Evolutionary conservation across 352 stramenopile species (phyloP).

Genomic region (Plasmopara muralis): DNA sequence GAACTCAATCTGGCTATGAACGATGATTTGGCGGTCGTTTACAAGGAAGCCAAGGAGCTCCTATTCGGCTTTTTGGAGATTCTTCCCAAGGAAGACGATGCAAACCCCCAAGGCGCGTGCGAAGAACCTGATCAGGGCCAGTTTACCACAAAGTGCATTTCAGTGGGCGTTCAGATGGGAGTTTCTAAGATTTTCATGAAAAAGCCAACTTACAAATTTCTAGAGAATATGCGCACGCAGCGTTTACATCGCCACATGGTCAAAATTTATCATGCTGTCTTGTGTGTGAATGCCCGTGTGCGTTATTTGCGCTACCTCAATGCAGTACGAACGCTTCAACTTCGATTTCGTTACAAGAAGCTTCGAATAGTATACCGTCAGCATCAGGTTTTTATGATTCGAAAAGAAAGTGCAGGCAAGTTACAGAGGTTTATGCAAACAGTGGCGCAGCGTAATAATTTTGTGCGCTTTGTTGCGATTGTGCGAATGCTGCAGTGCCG

Average conservation of each 20-base stretch:
- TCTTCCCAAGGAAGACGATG: conserved; percentile 84
- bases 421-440: conserved; percentile 58
- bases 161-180: conserved; percentile 86
- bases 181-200: conserved; percentile 95
- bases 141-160: conserved; percentile 54
- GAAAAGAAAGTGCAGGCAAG: conserved; percentile 35
- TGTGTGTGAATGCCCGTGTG: conserved; percentile 47
- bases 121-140: conserved; percentile 64
- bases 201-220: conserved; percentile 82
- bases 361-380: conserved; percentile 23
- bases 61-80: conserved; percentile 86
- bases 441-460: conserved; percentile 47
- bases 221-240: conserved; percentile 84
- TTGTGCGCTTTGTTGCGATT: conserved; percentile 36
- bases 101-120: conserved; percentile 67
- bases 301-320: conserved; percentile 56
- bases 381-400: conserved; percentile 30
- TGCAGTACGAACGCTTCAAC: conserved; percentile 47
- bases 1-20: conserved; percentile 38
- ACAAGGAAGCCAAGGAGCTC: conserved; percentile 57
- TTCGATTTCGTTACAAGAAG: conserved; percentile 56
- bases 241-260: conserved; percentile 63
- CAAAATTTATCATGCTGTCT: conserved; percentile 62
- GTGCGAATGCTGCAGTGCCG: conserved; percentile 67
- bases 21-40: conserved; percentile 30